phyloP scores from a whole-genome alignment of 208 protist genomes.

The Leishmania turanica region DNA sequence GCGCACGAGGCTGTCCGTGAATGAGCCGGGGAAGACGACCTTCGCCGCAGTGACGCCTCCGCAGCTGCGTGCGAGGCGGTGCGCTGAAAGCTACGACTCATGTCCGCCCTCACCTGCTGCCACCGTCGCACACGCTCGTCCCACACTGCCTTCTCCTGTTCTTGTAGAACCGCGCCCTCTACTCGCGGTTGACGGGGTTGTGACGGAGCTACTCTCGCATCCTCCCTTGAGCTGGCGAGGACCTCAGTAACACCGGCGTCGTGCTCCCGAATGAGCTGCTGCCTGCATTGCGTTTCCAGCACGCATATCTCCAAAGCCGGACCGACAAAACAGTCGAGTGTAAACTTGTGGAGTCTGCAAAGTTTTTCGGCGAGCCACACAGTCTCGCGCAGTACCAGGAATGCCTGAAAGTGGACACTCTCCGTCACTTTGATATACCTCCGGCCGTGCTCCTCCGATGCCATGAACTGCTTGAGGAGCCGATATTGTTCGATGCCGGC shows the following conservation, averaged over 20 bases:
- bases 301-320: constrained; percentile 17
- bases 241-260: neutral
- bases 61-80: constrained; percentile 14
- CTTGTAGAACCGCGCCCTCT: neutral
- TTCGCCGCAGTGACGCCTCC: neutral
- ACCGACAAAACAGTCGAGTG: constrained; percentile 12
- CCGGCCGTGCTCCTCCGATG: constrained; percentile 12
- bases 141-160: neutral
- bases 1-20: neutral
- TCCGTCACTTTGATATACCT: neutral
- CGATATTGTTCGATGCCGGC: constrained; percentile 13
- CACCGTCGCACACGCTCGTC: constrained; percentile 4
- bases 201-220: no score
- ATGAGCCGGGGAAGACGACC: neutral
- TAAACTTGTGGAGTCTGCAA: constrained; percentile 18
- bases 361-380: constrained; percentile 15
- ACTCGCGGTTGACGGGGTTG: no score
- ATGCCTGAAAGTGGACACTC: constrained; percentile 1
- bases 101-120: constrained; percentile 2
- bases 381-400: constrained; percentile 5
- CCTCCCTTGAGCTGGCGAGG: neutral
- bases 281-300: constrained; percentile 22
- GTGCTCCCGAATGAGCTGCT: constrained; percentile 17
- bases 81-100: constrained; percentile 1
- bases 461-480: constrained; percentile 15